A percentile compares a stretch with the other conserved stretches of the same genome.
Evolutionary conservation across 179 eudicot genomes (phyloP).

Genomic region (Amaranthus tricolor): DNA sequence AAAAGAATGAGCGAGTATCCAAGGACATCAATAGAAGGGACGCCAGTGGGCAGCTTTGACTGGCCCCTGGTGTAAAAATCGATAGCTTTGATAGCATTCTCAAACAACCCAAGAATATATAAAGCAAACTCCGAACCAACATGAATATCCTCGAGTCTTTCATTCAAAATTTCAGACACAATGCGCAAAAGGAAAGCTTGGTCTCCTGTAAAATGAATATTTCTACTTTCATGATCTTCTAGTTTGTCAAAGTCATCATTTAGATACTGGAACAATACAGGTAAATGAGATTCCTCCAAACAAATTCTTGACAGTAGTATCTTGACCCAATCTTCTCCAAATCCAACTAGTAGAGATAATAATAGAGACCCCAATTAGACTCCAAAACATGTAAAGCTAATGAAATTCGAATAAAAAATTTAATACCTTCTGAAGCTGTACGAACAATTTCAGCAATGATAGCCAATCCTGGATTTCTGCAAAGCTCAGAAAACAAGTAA

Average conservation of each 20-base stretch:
- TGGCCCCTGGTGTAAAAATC: slow-evolving; percentile 37
- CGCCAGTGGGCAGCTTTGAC: slow-evolving; percentile 57
- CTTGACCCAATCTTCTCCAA: slow-evolving; percentile 72
- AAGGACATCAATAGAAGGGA: slow-evolving; percentile 49
- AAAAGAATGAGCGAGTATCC: slow-evolving; percentile 69
- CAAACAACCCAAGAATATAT: slow-evolving; percentile 45
- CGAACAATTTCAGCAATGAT: slow-evolving; percentile 49
- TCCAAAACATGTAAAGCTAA: background rate
- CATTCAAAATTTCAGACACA: slow-evolving; percentile 58
- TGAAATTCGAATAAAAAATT: background rate
- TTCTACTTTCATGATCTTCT: slow-evolving; percentile 19
- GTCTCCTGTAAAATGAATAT: slow-evolving; percentile 36
- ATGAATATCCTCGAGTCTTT: slow-evolving; percentile 45
- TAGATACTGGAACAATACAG: slow-evolving; percentile 36
- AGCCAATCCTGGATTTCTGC: slow-evolving; percentile 43
- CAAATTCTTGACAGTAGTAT: slow-evolving; percentile 67
- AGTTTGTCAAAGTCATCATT: slow-evolving; percentile 18
- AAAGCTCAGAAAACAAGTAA: slow-evolving; percentile 39
- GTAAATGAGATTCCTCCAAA: slow-evolving; percentile 51
- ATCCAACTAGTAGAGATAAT: slow-evolving; percentile 46
- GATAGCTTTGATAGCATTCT: slow-evolving; percentile 35
- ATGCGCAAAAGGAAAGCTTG: slow-evolving; percentile 64
- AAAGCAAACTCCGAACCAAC: slow-evolving; percentile 44
- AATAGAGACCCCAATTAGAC: slow-evolving; percentile 9
- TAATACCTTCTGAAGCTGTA: slow-evolving; percentile 60